phyloP scores from a whole-genome alignment of 2,329 filamentous ascomycete species.

The Alternaria incomplexa region DNA sequence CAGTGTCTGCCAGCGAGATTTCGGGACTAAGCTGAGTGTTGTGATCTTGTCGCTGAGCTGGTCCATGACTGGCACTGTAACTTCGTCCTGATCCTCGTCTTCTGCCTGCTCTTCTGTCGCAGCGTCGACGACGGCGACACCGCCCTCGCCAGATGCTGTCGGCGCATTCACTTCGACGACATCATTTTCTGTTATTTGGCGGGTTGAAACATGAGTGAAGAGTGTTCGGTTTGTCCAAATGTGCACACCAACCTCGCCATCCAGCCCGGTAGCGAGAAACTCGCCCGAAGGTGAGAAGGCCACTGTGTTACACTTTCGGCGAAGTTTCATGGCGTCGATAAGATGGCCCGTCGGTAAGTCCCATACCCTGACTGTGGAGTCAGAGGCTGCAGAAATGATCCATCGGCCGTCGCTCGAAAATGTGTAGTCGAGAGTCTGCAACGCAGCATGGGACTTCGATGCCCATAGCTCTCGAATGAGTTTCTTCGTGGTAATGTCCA shows the following conservation, averaged over 20 bases:
- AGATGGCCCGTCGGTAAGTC: slow-evolving; percentile 94
- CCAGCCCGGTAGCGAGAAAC: slow-evolving; percentile 87
- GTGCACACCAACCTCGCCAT: slow-evolving; percentile 83
- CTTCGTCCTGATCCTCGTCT: slow-evolving; percentile 53
- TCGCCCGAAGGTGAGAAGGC: slow-evolving; percentile 91
- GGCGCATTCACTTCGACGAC: slow-evolving; percentile 71
- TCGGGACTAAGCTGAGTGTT: slow-evolving; percentile 87
- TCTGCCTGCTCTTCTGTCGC: slow-evolving; percentile 66
- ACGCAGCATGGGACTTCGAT: slow-evolving; percentile 58
- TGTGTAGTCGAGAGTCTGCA: slow-evolving; percentile 49
- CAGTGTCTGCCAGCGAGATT: slow-evolving; percentile 91
- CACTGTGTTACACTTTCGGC: slow-evolving; percentile 79
- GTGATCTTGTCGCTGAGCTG: slow-evolving; percentile 84
- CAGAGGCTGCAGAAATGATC: slow-evolving; percentile 86
- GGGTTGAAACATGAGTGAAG: slow-evolving; percentile 86
- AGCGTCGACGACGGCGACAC: slow-evolving; percentile 75
- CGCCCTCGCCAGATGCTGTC: slow-evolving; percentile 82
- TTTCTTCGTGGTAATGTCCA: slow-evolving; percentile 89
- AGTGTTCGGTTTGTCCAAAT: slow-evolving; percentile 95
- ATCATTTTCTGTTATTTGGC: slow-evolving; percentile 80
- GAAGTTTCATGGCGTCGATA: slow-evolving; percentile 86
- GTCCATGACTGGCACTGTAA: slow-evolving; percentile 63
- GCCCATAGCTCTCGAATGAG: slow-evolving; percentile 89
- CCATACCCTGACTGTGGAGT: slow-evolving; percentile 84
- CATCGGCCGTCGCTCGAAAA: slow-evolving; percentile 95